Base-by-base conservation (phyloP, 2,329 filamentous ascomycete genomes). In the Elsinoe batatas region DNA sequence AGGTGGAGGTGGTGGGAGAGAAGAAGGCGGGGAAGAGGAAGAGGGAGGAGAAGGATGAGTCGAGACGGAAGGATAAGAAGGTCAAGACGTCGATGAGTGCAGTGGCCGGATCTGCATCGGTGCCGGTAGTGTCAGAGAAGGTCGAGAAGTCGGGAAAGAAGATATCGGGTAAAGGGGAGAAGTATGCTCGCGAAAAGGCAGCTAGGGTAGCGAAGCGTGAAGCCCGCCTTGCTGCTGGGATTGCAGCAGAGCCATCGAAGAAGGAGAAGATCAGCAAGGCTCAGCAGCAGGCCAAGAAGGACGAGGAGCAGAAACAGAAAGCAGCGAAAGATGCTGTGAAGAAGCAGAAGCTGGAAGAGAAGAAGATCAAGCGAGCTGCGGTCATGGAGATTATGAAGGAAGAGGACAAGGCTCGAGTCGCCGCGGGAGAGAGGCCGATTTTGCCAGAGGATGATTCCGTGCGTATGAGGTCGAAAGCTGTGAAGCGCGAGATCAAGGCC, bases 271-370 rank as follows among this genome's bases (percentile, higher is more conserved):
- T 53, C 13, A 60, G 60, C 35, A 57, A 55, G 6, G 46, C 50
- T n/a, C 57, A 59, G 49, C 60, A 56, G 58, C n/a, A 56, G 18
- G 50, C 38, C 4, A 57, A 59, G 15, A 57, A 55, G 51, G 32
- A 26, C 22, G 53, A 57, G 33, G 43, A 54, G 43, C 44, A 53
- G 36, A 54, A 53, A 17, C 66, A 68, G 30, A 66, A 44, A 54
- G 60, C 26, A 30, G 26, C 5, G 20, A 64, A 68, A 18, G 69
- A 68, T 2, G 61, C 59, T 1, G 61, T 57, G 2, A 71, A 72
- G 59, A 62, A 64, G 3, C 64, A 68, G 53, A 63, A 66, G 2
- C 60, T 71, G 4, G 65, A 71, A 43, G 61, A 63, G 26, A 49
- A 44, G 40, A 44, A 44, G 18, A 22, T 22, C n/a, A 22, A 18